Conservation (phyloP, 257 asterid species). For the Solanum appendiculatum region DNA sequence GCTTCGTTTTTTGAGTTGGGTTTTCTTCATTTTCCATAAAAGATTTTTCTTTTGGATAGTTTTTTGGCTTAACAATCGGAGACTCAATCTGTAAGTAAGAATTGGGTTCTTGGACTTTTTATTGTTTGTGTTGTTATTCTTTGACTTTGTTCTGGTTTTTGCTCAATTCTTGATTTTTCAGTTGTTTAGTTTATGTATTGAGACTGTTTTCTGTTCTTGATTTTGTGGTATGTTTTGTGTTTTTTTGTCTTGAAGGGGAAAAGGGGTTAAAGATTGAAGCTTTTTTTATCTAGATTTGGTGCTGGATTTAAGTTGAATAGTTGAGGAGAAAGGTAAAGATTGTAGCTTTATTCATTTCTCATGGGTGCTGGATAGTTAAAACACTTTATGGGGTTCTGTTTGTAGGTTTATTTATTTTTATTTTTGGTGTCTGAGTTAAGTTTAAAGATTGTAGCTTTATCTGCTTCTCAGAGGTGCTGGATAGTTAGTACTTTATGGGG, state of each 20-base stretch:
- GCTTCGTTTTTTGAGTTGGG: slow-evolving; percentile 21
- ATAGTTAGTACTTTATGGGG: not conserved
- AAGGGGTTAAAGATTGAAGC: slow-evolving; percentile 5
- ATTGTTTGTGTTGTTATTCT: slow-evolving; percentile 5
- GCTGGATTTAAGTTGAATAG: slow-evolving; percentile 1
- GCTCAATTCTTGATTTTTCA: slow-evolving; percentile 1
- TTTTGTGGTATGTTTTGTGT: not conserved
- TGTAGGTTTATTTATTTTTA: slow-evolving; percentile 26
- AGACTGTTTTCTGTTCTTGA: not conserved
- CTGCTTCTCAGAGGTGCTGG: not conserved
- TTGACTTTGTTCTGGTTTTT: slow-evolving; percentile 6
- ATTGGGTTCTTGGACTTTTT: not conserved
- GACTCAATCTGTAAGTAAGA: not conserved
- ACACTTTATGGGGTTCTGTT: not conserved
- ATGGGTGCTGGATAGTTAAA: not conserved
- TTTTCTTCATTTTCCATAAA: slow-evolving; percentile 15
- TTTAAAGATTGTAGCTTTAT: not conserved
- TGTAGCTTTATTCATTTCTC: not conserved
- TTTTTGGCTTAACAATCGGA: not conserved
- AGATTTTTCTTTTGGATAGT: not conserved
- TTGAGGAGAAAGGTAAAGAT: not conserved
- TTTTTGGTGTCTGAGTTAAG: slow-evolving; percentile 18
- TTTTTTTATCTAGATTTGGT: slow-evolving; percentile 19
- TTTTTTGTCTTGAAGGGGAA: not conserved
- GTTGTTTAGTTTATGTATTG: not conserved